Base-by-base conservation (phyloP, 148 eudicot species). In the Vaccinium corymbosum region DNA sequence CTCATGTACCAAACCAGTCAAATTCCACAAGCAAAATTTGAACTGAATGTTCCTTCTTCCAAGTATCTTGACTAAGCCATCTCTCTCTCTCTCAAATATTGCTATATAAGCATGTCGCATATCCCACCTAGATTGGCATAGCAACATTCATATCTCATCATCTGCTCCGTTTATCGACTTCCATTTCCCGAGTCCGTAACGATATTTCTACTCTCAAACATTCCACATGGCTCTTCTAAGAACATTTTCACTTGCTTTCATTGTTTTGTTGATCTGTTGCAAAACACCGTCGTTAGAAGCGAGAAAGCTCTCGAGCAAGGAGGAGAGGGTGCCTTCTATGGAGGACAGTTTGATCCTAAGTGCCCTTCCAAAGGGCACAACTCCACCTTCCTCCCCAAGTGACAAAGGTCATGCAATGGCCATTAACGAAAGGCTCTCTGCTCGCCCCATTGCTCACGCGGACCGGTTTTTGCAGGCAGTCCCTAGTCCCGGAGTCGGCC, bases 351-450 rank as follows among this genome's bases (percentile, higher is more conserved):
- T 25, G 35, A 64, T 25, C 71, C 32, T 68, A 68, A 68, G 42
- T 68, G 73, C 38, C 79, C 84, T 73, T 32, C 68, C 84, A 5
- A 82, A 82, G 78, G 64, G 25, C 59, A 70, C 84, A 1, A 20
- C n/a, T 27, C 76, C 78, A 19, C 48, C 29, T 48, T 68, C 78
- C 27, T 25, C 78, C 61, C 78, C 78, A 7, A 82, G 27, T 53
- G 29, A 16, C 22, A 35, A 83, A 83, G 84, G 52, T 12, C 52
- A 81, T 22, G 29, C 27, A 62, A 22, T 62, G 29, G 71, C 14
- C 71, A 64, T 64, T 64, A 22, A 22, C 0, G 71, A 64, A 22
- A 27, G 71, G 29, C 29, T 64, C 71, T 22, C 22, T 64, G 71
- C 11, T 0, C 71, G 9, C 32, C 71, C 71, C 25, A 22, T 10